Base-by-base conservation (phyloP, 2,329 filamentous ascomycete species). In the Penicillium sp. region DNA sequence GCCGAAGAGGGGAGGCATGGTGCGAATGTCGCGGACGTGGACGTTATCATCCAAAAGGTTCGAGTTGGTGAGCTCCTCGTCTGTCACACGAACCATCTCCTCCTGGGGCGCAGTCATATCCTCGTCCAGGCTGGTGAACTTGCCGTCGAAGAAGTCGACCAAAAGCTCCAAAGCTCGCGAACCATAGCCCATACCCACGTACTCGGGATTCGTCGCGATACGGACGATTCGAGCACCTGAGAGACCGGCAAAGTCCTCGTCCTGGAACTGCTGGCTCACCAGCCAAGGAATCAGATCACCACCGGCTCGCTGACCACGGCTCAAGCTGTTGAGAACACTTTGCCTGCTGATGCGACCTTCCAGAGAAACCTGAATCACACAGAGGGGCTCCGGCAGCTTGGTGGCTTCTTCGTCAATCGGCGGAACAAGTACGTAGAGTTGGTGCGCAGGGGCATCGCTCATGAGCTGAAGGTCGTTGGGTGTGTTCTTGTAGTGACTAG, bases 381-480 rank as follows among this genome's bases (percentile, higher is more conserved):
- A 95, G 1, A 98, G 79, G 9, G 94, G 93, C 63, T 97, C 93
- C 0, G 93, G 93, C 6, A 98, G 75, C 57, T 85, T 84, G 45
- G 84, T 84, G 44, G 83, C 83, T 43, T 84, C 81, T 55, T 91
- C 87, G 3, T 86, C 78, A 13, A 91, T 82, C 0, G 93, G 91
- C 2, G 90, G 86, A 2, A 95, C 89, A 20, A 98, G 81, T 8
- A 97, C 93, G 61, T 93, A 98, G 6, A 98, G 80, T 66, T 97
- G 90, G 69, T 98, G 93, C 0, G 93, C 91, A 1, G 93, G 93
- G 1, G 93, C 93, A 69, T 98, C 93, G 51, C 89, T 95, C 89
- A 98, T 95, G 47, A 98, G 80, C 67, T 97, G 93, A n/a, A 98
- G 78, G 62, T 98, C 93, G 61, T 98, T 95, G 0, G 93, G 93